Evolutionary conservation across 2,329 filamentous ascomycete genomes (phyloP).

Genomic region (Cephalotrichum gorgonifer): DNA sequence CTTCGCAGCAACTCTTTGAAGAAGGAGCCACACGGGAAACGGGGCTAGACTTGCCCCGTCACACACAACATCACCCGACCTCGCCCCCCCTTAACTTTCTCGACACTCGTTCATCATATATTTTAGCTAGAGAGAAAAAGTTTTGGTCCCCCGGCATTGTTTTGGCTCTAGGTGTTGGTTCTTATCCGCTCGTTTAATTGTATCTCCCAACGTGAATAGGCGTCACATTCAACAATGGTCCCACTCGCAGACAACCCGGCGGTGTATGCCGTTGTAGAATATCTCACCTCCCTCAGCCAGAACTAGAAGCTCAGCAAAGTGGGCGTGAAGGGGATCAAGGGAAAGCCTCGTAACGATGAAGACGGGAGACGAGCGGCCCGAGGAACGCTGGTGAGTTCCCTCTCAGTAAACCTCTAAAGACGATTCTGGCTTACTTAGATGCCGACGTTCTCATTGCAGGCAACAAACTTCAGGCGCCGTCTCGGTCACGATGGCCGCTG

Average conservation of each 20-base stretch:
- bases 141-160: neutral
- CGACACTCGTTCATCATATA: no score
- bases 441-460: neutral
- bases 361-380: neutral
- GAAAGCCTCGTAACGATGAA: neutral
- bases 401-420: no score
- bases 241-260: neutral
- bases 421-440: neutral
- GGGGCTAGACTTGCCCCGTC: no score
- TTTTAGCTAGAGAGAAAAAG: no score
- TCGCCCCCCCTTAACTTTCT: no score
- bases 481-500: constrained; percentile 38
- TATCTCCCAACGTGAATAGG: neutral
- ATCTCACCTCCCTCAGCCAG: neutral
- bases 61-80: no score
- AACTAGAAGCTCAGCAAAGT: neutral
- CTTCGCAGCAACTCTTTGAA: no score
- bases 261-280: neutral
- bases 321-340: neutral
- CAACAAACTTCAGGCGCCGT: neutral
- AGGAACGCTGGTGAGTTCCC: neutral
- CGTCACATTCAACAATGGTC: neutral
- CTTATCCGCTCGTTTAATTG: neutral
- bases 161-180: neutral
- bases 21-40: no score